phyloP scores from a whole-genome alignment of 164 flowering plant genomes.

The Piper betle region DNA sequence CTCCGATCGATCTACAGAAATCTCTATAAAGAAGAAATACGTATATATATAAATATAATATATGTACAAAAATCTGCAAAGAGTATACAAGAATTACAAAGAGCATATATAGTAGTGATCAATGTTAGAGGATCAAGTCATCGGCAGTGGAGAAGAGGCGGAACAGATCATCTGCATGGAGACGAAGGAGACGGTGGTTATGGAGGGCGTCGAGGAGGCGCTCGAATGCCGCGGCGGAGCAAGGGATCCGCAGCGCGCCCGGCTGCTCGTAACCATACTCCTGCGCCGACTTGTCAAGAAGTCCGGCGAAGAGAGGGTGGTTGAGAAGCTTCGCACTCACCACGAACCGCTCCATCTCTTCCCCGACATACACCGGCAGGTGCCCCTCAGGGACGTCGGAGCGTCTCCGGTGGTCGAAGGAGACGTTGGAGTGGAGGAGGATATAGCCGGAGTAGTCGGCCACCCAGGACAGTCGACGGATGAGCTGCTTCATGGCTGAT shows the following conservation, averaged over 20 bases:
- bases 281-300: constrained; percentile 66
- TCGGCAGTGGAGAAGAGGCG: neutral
- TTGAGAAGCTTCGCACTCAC: constrained; percentile 72
- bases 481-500: constrained; percentile 69
- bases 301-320: constrained; percentile 57
- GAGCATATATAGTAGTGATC: no score
- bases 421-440: constrained; percentile 39
- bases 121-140: constrained; percentile 4
- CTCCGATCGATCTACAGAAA: no score
- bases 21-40: no score
- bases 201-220: constrained; percentile 8
- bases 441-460: constrained; percentile 50
- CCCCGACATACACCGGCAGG: constrained; percentile 86
- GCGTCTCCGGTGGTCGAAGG: no score
- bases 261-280: constrained; percentile 94
- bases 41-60: no score
- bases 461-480: constrained; percentile 53
- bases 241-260: constrained; percentile 81
- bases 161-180: neutral
- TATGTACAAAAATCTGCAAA: no score
- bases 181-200: no score
- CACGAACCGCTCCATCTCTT: constrained; percentile 73
- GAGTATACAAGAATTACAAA: no score
- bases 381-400: constrained; percentile 57
- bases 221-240: constrained; percentile 64